Base-by-base conservation (phyloP, 73 alveolate genomes). In the Diophrys sp. region DNA sequence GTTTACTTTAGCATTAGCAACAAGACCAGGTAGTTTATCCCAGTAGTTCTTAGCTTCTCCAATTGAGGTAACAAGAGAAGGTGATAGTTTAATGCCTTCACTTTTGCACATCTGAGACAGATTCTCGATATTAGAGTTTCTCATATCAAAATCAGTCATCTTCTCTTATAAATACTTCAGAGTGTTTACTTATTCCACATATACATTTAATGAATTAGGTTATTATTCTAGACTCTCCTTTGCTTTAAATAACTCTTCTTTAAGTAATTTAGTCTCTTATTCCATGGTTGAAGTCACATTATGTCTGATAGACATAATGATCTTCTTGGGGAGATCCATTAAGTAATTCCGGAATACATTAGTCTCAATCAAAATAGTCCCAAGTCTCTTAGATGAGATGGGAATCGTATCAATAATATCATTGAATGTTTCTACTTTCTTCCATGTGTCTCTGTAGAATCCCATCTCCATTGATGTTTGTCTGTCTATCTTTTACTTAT, bases 241-340 rank as follows among this genome's bases (percentile, higher is more conserved):
- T 2, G 87, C 81, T 34, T 85, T 85, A 18, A 56, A 67, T 23
- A 85, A 56, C 53, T 85, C 93, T 44, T 85, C 93, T 67, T 83
- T 79, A 18, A 85, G 71, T 0, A 79, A 67, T 74, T 82, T 85
- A 8, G 93, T 85, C 33, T 85, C 89, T n/a, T 67, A 70, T 33
- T 85, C 93, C 93, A 85, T 85, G 1, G 93, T 85, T 1, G 73
- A 56, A 0, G 93, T 79, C 2, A 85, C 93, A 54, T 85, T 85
- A 71, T 79, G 83, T 32, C 91, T 73, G 18, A 89, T 81, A 18
- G 95, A 89, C 31, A 74, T 73, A 28, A 89, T 84, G n/a, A 89
- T 91, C 77, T 29, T 70, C 70, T 84, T 84, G n/a, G 95, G 95
- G 54, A 89, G 44, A 56, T 89, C 95, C 23, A 34, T 33, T 14